Base-by-base conservation (phyloP, 495 filamentous ascomycete species). In the Astrocystis sublimbata region DNA sequence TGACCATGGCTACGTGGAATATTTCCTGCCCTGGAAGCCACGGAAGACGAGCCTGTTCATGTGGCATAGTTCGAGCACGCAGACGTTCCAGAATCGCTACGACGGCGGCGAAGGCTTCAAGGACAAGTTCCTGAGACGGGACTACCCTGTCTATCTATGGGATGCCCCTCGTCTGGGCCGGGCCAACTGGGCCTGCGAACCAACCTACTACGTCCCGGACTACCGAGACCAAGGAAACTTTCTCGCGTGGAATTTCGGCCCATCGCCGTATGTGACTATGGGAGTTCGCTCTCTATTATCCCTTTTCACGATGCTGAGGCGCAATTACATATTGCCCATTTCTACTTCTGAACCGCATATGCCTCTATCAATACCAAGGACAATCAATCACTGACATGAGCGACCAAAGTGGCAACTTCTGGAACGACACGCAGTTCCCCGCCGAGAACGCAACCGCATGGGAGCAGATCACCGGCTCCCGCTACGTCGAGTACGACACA, bases 1-100 rank as follows among this genome's bases (percentile, higher is more conserved):
- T 63, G 78, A 82, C 31, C 78, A 81, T 63, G 79, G 79, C 17
- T 82, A 81, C 63, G 66, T 82, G 53, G 79, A 82, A 64, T 82
- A 82, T 65, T 82, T 82, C 65, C 71, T 75, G 38, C 79, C 79
- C 0, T 79, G 72, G 76, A 68, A 47, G 15, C 76, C 75, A 15
- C 74, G 78, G n/a, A 68, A 65, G 42, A 79, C 78, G 6, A 72
- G 69, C 46, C 65, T 82, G 19, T 73, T 80, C 28, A 76, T 82
- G 74, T 82, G 79, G 79, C 79, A 82, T 63, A 77, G 73, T 63
- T 77, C 78, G 1, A 74, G 66, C 64, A 79, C 77, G 4, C 79
- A 82, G 63, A 74, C 72, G 8, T 80, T 62, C 59, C 79, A 82
- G 55, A 82, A 82, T 60, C 74, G 76, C 3, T 82, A 75, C 75